Conservation (phyloP, 495 filamentous ascomycete species). For the Aspergillus saccharolyticus region DNA sequence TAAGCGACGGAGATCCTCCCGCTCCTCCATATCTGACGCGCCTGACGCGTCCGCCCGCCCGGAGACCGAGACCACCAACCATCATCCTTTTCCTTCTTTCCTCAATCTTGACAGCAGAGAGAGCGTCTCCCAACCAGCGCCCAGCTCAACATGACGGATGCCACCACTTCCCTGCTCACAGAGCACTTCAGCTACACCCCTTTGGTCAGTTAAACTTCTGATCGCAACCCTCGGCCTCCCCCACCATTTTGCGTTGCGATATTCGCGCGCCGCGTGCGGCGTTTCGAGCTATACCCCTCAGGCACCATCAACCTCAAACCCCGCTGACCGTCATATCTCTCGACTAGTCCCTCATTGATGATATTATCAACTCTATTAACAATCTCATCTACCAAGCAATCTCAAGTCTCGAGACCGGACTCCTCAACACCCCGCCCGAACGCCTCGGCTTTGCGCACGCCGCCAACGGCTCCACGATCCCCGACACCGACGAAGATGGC, state of each 20-base stretch:
- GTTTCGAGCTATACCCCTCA: no score
- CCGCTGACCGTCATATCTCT: background rate
- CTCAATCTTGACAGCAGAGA: constrained; percentile 6
- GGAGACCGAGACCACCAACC: constrained; percentile 3
- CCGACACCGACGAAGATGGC: constrained; percentile 51
- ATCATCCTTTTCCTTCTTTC: background rate
- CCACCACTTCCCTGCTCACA: constrained; percentile 71
- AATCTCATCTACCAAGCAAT: constrained; percentile 80
- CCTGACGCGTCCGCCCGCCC: constrained; percentile 19
- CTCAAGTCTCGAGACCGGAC: constrained; percentile 73
- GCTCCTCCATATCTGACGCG: constrained; percentile 7
- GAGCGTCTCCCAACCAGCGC: background rate
- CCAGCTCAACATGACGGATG: constrained; percentile 39
- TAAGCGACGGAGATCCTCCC: no score
- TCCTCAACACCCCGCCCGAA: constrained; percentile 64
- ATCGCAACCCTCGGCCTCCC: no score
- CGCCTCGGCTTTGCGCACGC: constrained; percentile 65
- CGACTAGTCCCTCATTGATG: constrained; percentile 89
- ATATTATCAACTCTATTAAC: constrained; percentile 95
- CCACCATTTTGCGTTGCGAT: no score
- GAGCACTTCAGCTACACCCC: constrained; percentile 96
- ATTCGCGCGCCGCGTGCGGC: no score
- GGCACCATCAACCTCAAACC: constrained; percentile 3
- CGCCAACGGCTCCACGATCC: constrained; percentile 40
- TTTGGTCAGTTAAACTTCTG: constrained; percentile 53